phyloP scores from a whole-genome alignment of 768 basidiomycete species.

The Boletus insuetus region DNA sequence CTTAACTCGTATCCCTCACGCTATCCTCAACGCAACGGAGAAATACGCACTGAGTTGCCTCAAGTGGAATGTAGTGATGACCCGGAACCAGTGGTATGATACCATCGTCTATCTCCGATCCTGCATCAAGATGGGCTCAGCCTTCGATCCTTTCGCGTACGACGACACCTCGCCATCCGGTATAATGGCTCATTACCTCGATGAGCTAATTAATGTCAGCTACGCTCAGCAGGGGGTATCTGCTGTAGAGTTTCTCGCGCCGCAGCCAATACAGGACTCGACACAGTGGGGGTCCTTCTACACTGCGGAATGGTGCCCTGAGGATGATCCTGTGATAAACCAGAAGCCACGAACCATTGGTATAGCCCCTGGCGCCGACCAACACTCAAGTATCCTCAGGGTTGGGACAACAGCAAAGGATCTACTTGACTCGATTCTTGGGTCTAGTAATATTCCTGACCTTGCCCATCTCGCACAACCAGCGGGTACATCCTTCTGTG shows the following conservation, averaged over 20 bases:
- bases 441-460: constrained; percentile 5
- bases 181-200: constrained; percentile 19
- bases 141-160: constrained; percentile 25
- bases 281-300: constrained; percentile 11
- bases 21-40: constrained; percentile 26
- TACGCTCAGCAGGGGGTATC: not conserved
- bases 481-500: constrained; percentile 23
- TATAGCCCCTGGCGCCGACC: constrained; percentile 29
- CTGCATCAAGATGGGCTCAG: constrained; percentile 25
- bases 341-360: constrained; percentile 25
- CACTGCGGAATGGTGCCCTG: constrained; percentile 28
- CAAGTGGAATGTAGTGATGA: constrained; percentile 25
- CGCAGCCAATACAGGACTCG: constrained; percentile 12
- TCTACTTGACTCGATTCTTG: constrained; percentile 28
- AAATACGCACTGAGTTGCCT: constrained; percentile 16
- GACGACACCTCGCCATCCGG: constrained; percentile 11
- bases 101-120: constrained; percentile 20
- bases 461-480: constrained; percentile 7
- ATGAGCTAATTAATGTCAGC: constrained; percentile 17
- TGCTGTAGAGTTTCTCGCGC: constrained; percentile 9
- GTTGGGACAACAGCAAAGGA: constrained; percentile 23
- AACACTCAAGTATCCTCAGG: not conserved
- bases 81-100: constrained; percentile 21
- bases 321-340: constrained; percentile 31
- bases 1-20: constrained; percentile 20